Percentiles rank a stretch among this genome's conserved stretches.
These are phyloP conservation scores for Cnidoscolus chayamansa DNA, from an alignment of 441 rosid species.

Conservation along the genomic window DNA sequence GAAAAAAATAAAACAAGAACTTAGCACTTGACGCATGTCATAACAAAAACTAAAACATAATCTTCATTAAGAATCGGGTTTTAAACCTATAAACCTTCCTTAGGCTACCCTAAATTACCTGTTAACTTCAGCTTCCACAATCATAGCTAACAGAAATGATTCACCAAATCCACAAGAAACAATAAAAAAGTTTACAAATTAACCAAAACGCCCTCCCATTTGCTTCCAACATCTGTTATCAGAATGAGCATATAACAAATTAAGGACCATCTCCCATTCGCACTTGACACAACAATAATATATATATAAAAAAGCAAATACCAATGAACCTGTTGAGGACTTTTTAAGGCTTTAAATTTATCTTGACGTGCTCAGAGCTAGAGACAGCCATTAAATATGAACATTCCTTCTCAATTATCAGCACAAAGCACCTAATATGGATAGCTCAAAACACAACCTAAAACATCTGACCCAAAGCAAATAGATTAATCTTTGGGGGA, in stretches of 20 bases:
- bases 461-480: not conserved
- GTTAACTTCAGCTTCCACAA: no score
- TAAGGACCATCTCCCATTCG: not conserved
- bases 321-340: not conserved
- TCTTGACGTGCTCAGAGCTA: not conserved
- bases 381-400: not conserved
- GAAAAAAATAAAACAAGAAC: not conserved
- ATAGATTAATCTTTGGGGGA: not conserved
- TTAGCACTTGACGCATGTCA: not conserved
- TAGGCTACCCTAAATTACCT: not conserved
- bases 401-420: conserved; percentile 5
- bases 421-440: conserved; percentile 14
- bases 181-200: not conserved
- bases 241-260: not conserved
- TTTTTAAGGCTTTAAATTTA: not conserved
- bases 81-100: not conserved
- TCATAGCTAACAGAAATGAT: not conserved
- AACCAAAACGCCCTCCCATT: not conserved
- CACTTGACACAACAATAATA: not conserved
- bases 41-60: not conserved
- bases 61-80: not conserved
- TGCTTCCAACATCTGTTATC: not conserved
- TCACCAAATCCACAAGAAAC: not conserved
- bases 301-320: not conserved
- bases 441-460: not conserved